Conservation (phyloP, 2,329 filamentous ascomycete species). For the Cercospora beticola region DNA sequence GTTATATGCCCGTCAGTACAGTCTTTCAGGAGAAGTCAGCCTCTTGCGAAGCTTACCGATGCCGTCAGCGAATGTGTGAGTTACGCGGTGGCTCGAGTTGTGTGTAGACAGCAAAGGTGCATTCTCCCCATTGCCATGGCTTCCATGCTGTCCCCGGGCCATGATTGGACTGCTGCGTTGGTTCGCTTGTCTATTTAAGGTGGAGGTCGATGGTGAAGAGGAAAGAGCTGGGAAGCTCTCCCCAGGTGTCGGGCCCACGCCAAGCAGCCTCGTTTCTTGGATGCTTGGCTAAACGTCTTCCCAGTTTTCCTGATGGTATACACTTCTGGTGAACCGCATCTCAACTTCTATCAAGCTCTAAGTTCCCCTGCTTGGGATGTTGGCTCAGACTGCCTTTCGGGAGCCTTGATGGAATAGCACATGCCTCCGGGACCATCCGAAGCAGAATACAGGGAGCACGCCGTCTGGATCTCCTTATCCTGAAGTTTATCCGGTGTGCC, state of each 20-base stretch:
- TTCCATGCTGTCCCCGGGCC: background rate
- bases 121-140: conserved; percentile 12
- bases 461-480: background rate
- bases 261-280: conserved; percentile 5
- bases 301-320: background rate
- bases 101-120: conserved; percentile 15
- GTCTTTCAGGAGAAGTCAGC: background rate
- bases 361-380: background rate
- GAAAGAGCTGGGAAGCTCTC: background rate
- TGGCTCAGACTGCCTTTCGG: background rate
- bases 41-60: background rate
- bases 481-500: background rate
- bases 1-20: background rate
- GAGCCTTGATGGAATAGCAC: background rate
- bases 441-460: background rate
- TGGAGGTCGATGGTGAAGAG: background rate
- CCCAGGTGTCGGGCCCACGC: background rate
- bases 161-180: background rate
- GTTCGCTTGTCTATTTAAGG: background rate
- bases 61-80: conserved; percentile 24
- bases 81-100: conserved; percentile 10
- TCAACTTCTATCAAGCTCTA: background rate
- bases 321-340: background rate
- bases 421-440: background rate
- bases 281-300: background rate